Base-by-base conservation (phyloP, 2,329 filamentous ascomycete species). In the Metarhizium sp. region DNA sequence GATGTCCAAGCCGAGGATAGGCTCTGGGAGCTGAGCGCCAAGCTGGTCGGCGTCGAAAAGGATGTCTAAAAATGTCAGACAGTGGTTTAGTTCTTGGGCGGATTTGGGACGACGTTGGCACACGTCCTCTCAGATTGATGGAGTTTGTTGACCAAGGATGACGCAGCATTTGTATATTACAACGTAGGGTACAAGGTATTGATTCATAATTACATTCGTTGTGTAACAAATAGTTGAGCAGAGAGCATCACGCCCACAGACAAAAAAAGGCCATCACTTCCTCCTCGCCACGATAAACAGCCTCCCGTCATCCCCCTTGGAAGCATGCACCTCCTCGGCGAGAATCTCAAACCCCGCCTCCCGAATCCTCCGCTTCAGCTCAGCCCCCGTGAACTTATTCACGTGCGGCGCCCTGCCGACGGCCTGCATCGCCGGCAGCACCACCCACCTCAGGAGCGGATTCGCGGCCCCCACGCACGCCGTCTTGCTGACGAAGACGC, bases 1-100 rank as follows among this genome's bases (percentile, higher is more conserved):
- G 68, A 76, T 56, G 61, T 64, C 53, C 66, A 69, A 45, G 67
- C 63, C 14, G 73, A 73, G 60, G 62, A 63, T 48, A 68, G 59
- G 60, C 59, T 79, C 38, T 78, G 75, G 75, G 66, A 64, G 52
- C 49, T 57, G 34, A 57, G 55, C 13, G 11, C 56, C 18, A 59
- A 53, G 52, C n/a, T 59, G 18, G 54, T 58, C 38, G 54, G 51
- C 0, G 2, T 58, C 50, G 54, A 48, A 6, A 48, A 48, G 45
- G 45, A 48, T 6, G 45, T 48, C 14, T 48, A 16, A 46, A 18
- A 25, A 30, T 20, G 20, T 8, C 13, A 25, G 25, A 4, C 25
- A 4, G 25, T 25, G 25, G 1, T 25, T 25, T 25, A 4, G 25
- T 25, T 25, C 25, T 25, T 25, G 25, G 3, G 25, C 25, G 25